phyloP scores from a whole-genome alignment of 2,329 filamentous ascomycete genomes.

The Chrysoporthe deuterocubensis region DNA sequence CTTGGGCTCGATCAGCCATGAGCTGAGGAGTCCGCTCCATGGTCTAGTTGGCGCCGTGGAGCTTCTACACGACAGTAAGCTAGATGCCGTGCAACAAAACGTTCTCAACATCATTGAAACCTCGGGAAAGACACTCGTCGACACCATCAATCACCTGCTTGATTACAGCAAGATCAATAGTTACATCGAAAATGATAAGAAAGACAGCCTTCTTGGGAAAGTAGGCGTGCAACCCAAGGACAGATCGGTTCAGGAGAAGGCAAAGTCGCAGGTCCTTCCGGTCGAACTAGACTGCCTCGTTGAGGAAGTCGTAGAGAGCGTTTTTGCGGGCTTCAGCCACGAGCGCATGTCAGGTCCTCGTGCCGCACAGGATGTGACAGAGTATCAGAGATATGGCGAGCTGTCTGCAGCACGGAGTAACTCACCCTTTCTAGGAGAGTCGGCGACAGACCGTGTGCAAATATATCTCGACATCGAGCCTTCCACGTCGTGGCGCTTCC shows the following conservation, averaged over 20 bases:
- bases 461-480: conserved; percentile 55
- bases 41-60: conserved; percentile 61
- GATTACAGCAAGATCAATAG: conserved; percentile 60
- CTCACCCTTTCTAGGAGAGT: background rate
- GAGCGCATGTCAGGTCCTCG: conserved; percentile 27
- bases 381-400: conserved; percentile 17
- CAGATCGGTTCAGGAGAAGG: background rate
- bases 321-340: conserved; percentile 51
- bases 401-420: background rate
- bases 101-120: conserved; percentile 54
- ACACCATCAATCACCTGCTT: conserved; percentile 58
- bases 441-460: conserved; percentile 15
- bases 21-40: conserved; percentile 64
- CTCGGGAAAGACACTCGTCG: conserved; percentile 55
- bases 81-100: conserved; percentile 51
- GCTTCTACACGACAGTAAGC: conserved; percentile 54
- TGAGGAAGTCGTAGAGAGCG: conserved; percentile 53
- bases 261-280: conserved; percentile 27
- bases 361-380: conserved; percentile 21
- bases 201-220: conserved; percentile 27
- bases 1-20: conserved; percentile 64
- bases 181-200: conserved; percentile 30
- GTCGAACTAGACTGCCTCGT: conserved; percentile 45
- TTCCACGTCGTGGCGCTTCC: conserved; percentile 52
- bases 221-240: conserved; percentile 25